These are phyloP conservation scores for Botrytis squamosa DNA, from an alignment of 2,329 filamentous ascomycete species.

Conservation along the genomic window DNA sequence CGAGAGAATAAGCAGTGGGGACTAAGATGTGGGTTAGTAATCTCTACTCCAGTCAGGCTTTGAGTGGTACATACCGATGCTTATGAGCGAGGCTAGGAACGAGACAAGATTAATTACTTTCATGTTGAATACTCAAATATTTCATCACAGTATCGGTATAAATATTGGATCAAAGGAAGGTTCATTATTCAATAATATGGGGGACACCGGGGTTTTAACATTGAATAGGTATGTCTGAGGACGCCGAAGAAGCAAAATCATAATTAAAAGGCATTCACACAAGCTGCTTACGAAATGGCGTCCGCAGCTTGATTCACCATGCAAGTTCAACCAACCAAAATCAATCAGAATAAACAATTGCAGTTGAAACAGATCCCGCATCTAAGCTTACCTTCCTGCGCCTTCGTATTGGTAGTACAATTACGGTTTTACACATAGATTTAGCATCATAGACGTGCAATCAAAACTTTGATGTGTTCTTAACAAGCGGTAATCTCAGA, in stretches of 20 bases:
- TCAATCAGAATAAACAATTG: neutral
- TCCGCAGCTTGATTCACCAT: neutral
- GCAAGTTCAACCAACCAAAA: neutral
- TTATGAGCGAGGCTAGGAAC: neutral
- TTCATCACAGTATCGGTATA: neutral
- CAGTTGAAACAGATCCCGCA: constrained; percentile 7
- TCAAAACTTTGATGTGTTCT: neutral
- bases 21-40: constrained; percentile 15
- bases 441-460: neutral
- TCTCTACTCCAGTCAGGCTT: neutral
- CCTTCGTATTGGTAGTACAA: neutral
- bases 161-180: neutral
- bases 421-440: neutral
- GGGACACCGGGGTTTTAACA: neutral
- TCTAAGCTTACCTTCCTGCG: neutral
- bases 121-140: neutral
- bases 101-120: neutral
- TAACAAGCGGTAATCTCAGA: neutral
- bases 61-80: constrained; percentile 1
- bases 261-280: neutral
- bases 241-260: neutral
- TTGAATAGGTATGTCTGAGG: neutral
- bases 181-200: neutral
- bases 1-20: constrained; percentile 25
- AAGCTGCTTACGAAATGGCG: neutral